Percentiles rank a stretch among this genome's conserved stretches.
Conservation (phyloP, 768 basidiomycete species). For the Podaxis sp. region DNA sequence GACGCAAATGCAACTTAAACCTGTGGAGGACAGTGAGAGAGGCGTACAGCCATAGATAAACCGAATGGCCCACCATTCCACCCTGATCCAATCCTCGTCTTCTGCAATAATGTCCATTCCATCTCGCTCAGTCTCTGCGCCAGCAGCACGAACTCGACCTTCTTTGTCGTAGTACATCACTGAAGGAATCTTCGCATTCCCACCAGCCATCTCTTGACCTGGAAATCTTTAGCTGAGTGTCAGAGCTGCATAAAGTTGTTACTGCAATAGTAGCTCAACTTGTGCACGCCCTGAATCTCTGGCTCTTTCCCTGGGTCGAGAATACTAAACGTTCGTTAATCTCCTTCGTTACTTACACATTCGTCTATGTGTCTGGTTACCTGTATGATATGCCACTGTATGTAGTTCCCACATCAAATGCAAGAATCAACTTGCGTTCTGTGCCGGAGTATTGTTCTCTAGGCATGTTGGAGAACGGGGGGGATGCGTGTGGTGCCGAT, state of each 20-base stretch:
- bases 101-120: constrained; percentile 16
- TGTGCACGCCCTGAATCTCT: constrained; percentile 27
- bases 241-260: constrained; percentile 1
- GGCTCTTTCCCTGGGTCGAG: constrained; percentile 28
- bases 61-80: constrained; percentile 12
- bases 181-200: constrained; percentile 19
- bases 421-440: constrained; percentile 15
- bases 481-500: neutral
- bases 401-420: constrained; percentile 20
- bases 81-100: constrained; percentile 18
- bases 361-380: neutral
- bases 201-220: constrained; percentile 17
- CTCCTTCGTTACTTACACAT: constrained; percentile 24
- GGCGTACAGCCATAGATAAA: too few species aligned
- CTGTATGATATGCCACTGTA: constrained; percentile 20
- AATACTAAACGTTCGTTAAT: constrained; percentile 19
- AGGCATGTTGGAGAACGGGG: neutral
- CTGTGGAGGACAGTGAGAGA: constrained; percentile 16
- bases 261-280: constrained; percentile 17
- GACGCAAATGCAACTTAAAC: constrained; percentile 38
- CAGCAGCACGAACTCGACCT: constrained; percentile 14
- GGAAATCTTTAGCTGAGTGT: constrained; percentile 17
- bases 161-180: constrained; percentile 18
- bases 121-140: constrained; percentile 18
- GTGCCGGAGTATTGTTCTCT: constrained; percentile 11